phyloP scores from a whole-genome alignment of 2,329 filamentous ascomycete species.

The Biscogniauxia mediterranea region DNA sequence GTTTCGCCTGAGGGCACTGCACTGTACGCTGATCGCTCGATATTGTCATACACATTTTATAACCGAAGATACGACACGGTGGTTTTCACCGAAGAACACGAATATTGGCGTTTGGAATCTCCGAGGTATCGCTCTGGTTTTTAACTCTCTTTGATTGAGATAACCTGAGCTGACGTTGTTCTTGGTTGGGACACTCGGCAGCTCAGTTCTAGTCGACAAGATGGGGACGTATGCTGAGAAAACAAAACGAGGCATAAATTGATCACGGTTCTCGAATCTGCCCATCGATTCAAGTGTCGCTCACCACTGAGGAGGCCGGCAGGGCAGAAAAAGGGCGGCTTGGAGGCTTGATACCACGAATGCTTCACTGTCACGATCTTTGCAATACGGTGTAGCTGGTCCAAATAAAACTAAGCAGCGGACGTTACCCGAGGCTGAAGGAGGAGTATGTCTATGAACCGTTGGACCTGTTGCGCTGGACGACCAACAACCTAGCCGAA shows the following conservation, averaged over 20 bases:
- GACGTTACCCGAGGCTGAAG: neutral
- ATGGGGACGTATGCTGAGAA: neutral
- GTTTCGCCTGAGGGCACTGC: constrained; percentile 2
- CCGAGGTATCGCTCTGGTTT: neutral
- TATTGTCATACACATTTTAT: neutral
- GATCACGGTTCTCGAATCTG: neutral
- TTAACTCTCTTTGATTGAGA: neutral
- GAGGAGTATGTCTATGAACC: neutral
- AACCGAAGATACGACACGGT: neutral
- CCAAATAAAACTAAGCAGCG: neutral
- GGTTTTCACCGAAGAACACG: neutral
- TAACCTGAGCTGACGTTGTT: neutral
- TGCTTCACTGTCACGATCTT: neutral
- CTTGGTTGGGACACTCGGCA: neutral
- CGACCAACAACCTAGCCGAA: neutral
- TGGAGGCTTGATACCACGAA: neutral
- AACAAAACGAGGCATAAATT: neutral
- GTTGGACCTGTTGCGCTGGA: too few species aligned
- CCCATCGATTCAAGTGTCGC: neutral
- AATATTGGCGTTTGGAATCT: neutral
- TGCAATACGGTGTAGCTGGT: neutral
- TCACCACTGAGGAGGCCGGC: neutral
- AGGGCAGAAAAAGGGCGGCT: neutral
- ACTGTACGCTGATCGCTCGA: neutral
- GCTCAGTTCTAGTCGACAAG: neutral